These are phyloP conservation scores for Coemansia pectinata DNA, from an alignment of 192 early-diverging fungal species.

Conservation along the genomic window DNA sequence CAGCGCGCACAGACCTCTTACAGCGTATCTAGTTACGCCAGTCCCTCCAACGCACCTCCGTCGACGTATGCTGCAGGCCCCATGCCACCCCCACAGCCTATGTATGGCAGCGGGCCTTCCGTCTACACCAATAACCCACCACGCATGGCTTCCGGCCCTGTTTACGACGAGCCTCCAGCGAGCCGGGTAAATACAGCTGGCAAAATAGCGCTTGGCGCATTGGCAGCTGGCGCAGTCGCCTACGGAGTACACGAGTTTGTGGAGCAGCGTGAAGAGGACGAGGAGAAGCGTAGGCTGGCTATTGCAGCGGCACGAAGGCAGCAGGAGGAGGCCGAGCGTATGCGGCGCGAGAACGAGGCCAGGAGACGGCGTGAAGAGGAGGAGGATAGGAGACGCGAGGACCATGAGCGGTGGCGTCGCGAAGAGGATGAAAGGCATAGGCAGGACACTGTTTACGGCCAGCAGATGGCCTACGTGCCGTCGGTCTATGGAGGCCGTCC, in stretches of 20 bases:
- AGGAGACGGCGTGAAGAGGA: slow-evolving; percentile 34
- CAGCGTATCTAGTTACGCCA: slow-evolving; percentile 1
- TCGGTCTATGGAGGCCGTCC: not conserved
- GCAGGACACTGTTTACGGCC: slow-evolving; percentile 4
- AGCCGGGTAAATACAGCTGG: slow-evolving; percentile 30
- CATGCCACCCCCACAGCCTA: not conserved
- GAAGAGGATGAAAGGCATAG: slow-evolving; percentile 21
- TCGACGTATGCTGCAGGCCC: not conserved
- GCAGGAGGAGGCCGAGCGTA: slow-evolving; percentile 25
- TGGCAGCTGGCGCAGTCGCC: slow-evolving; percentile 41
- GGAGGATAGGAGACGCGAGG: slow-evolving; percentile 21
- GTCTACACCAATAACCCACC: not conserved
- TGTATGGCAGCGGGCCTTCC: not conserved
- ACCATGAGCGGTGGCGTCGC: slow-evolving; percentile 26
- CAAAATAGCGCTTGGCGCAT: slow-evolving; percentile 29
- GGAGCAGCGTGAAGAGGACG: slow-evolving; percentile 17
- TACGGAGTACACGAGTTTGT: slow-evolving; percentile 47
- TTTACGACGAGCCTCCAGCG: not conserved
- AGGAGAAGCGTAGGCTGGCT: slow-evolving; percentile 9
- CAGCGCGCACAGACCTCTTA: not conserved
- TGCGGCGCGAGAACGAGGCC: slow-evolving; percentile 32
- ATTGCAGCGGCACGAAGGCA: slow-evolving; percentile 7
- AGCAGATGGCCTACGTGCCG: not conserved
- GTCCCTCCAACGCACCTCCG: not conserved
- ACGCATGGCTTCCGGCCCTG: not conserved